Percentiles rank a stretch among this genome's conserved stretches.
Evolutionary conservation across 805 yeast genomes (phyloP).

Genomic region (Metschnikowia shivogae): DNA sequence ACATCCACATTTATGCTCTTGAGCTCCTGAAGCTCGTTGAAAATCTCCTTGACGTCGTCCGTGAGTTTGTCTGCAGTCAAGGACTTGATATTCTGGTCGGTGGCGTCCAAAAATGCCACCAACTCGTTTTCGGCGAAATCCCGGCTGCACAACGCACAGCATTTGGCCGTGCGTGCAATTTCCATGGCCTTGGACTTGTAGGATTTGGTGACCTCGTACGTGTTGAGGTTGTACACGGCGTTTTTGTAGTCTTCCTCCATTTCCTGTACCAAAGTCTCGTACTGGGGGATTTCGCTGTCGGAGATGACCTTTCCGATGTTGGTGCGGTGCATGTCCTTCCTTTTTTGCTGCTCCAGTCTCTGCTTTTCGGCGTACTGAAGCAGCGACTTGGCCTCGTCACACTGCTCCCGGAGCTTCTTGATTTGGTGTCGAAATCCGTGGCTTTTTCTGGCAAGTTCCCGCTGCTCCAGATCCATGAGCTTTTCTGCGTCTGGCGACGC

Average conservation of each 20-base stretch:
- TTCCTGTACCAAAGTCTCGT: conserved; percentile 47
- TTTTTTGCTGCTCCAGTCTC: conserved; percentile 1
- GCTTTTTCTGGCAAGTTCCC: background rate
- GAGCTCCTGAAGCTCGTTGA: conserved; percentile 28
- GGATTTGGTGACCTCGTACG: conserved; percentile 61
- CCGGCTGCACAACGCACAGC: conserved; percentile 72
- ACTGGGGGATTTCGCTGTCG: conserved; percentile 44
- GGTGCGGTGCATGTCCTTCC: conserved; percentile 5
- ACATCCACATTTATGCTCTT: conserved; percentile 30
- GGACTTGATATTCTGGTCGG: conserved; percentile 27
- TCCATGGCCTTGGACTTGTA: conserved; percentile 69
- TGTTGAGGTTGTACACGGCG: conserved; percentile 62
- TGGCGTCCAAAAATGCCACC: conserved; percentile 23
- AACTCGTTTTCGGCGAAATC: conserved; percentile 47
- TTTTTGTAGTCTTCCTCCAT: conserved; percentile 59
- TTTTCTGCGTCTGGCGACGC: conserved; percentile 14
- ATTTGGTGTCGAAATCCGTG: background rate
- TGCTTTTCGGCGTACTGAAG: background rate
- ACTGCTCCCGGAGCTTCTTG: background rate
- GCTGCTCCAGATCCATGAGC: conserved; percentile 6
- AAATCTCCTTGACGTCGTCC: conserved; percentile 27
- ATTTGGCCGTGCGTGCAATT: conserved; percentile 50
- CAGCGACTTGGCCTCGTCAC: background rate
- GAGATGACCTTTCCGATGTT: conserved; percentile 25
- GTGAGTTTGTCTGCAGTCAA: conserved; percentile 26